Evolutionary conservation across 371 early-diverging fungal genomes (phyloP), one percentile per base, ranked within the genome.

Genomic region (Coemansia sp.): DNA sequence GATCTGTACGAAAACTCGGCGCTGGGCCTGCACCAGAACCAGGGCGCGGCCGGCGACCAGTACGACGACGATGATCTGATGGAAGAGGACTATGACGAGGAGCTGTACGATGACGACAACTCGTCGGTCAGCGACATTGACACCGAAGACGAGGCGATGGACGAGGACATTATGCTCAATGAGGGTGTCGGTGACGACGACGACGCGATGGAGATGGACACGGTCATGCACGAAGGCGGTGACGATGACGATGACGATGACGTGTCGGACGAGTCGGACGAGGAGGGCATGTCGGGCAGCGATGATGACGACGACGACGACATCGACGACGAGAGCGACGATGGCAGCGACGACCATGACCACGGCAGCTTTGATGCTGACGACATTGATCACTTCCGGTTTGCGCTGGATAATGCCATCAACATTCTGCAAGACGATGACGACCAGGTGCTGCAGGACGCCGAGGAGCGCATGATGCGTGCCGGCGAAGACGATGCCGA

Each of bases 1-100:
- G 91, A 92, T 58, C 78, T 92, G 14, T 90, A 91, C 76, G 85
- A 93, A 47, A 91, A 93, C 70, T 97, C 97, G 16, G 88, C 96
- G 9, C 84, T 98, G 8, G 94, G 95, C 11, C 87, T 96, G 87
- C 87, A 75, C 56, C 75, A 75, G 67, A 75, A 75, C 57, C 75
- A 75, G 75, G 70, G 71, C n/a, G 62, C 54, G 9, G 68, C 58
- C 1, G 56, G 49, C 42, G 88, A 85, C 16, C 86, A 85, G 42
- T 87, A 86, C 59, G 88, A 84, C 54, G 84, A 79, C 65, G 82
- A 83, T 62, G 87, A 55, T 4, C 20, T 75, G 34, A 65, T 76
- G 57, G 83, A 79, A 49, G 74, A 76, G 57, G 76, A 67, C 47
- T 74, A 65, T 59, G 78, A 80, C 40, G 85, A 81, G 20, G 88